Percentiles rank a stretch among this genome's conserved stretches.
phyloP scores from a whole-genome alignment of 2,329 filamentous ascomycete genomes.

The Claviceps quebecensis region DNA sequence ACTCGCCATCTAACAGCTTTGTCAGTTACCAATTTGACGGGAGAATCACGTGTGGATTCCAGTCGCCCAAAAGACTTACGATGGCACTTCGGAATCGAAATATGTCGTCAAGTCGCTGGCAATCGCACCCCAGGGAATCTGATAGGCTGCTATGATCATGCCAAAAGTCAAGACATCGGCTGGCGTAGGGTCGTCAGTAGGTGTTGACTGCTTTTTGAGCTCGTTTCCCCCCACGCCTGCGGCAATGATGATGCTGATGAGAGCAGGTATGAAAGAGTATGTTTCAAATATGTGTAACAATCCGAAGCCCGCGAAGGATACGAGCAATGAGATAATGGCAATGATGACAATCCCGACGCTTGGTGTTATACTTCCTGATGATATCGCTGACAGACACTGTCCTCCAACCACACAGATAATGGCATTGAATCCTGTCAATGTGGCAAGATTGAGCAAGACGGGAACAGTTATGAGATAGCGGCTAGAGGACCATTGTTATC shows the following conservation, averaged over 20 bases:
- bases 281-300: slow-evolving; percentile 44
- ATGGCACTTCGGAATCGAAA: slow-evolving; percentile 39
- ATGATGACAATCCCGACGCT: slow-evolving; percentile 48
- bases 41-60: background rate
- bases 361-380: slow-evolving; percentile 31
- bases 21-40: slow-evolving; percentile 3
- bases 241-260: slow-evolving; percentile 40
- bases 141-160: slow-evolving; percentile 47
- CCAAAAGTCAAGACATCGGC: slow-evolving; percentile 39
- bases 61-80: slow-evolving; percentile 19
- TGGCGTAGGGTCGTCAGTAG: slow-evolving; percentile 27
- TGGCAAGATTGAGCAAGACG: slow-evolving; percentile 48
- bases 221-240: slow-evolving; percentile 37
- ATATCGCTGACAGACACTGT: slow-evolving; percentile 41
- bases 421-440: slow-evolving; percentile 48
- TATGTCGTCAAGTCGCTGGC: slow-evolving; percentile 49
- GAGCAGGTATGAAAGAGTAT: slow-evolving; percentile 41
- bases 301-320: slow-evolving; percentile 48
- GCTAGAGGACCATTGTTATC: slow-evolving; percentile 12
- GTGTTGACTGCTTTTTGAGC: slow-evolving; percentile 32
- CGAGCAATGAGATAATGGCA: slow-evolving; percentile 38
- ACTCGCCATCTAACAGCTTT: slow-evolving; percentile 22
- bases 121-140: slow-evolving; percentile 47
- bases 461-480: slow-evolving; percentile 45
- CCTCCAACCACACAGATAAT: slow-evolving; percentile 48